Conservation (phyloP, 2,329 filamentous ascomycete genomes). For the Dothiorella sarmentorum region DNA sequence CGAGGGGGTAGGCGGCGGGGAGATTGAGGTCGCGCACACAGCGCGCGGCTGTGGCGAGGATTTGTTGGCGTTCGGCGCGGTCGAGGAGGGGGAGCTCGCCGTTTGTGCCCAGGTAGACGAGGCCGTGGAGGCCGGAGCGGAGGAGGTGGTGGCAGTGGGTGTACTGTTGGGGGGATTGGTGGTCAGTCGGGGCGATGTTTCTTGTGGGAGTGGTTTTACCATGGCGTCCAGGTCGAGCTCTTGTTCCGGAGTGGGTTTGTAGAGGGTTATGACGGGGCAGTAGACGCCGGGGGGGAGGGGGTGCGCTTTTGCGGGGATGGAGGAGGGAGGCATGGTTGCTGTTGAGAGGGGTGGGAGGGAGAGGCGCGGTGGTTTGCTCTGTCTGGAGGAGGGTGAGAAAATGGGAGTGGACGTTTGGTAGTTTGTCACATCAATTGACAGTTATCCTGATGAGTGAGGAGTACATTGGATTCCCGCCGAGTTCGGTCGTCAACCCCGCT, state of each 20-base stretch:
- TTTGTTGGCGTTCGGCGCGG: slow-evolving; percentile 39
- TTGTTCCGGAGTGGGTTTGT: slow-evolving; percentile 41
- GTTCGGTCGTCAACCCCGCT: no score
- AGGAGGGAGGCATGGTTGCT: slow-evolving; percentile 1
- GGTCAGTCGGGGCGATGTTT: no score
- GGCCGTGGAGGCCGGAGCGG: slow-evolving; percentile 44
- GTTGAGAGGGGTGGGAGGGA: not conserved
- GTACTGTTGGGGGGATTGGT: slow-evolving; percentile 22
- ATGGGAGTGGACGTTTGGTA: no score
- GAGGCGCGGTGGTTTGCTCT: not conserved
- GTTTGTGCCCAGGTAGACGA: slow-evolving; percentile 49
- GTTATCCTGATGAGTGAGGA: no score
- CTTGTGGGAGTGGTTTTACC: not conserved
- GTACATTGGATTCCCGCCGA: no score
- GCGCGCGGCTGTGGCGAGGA: slow-evolving; percentile 40
- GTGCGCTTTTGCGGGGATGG: slow-evolving; percentile 33
- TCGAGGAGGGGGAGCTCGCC: slow-evolving; percentile 46
- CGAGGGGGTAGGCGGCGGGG: slow-evolving; percentile 40
- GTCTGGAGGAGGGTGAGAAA: no score
- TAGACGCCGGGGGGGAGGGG: slow-evolving; percentile 44
- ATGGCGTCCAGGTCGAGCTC: slow-evolving; percentile 46
- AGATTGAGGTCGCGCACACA: slow-evolving; percentile 38
- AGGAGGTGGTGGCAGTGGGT: slow-evolving; percentile 43
- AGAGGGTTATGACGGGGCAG: slow-evolving; percentile 48
- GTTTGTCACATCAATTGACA: no score